These are phyloP conservation scores for Globisporangium echinulatum DNA, from an alignment of 352 stramenopile species.

Conservation along the genomic window DNA sequence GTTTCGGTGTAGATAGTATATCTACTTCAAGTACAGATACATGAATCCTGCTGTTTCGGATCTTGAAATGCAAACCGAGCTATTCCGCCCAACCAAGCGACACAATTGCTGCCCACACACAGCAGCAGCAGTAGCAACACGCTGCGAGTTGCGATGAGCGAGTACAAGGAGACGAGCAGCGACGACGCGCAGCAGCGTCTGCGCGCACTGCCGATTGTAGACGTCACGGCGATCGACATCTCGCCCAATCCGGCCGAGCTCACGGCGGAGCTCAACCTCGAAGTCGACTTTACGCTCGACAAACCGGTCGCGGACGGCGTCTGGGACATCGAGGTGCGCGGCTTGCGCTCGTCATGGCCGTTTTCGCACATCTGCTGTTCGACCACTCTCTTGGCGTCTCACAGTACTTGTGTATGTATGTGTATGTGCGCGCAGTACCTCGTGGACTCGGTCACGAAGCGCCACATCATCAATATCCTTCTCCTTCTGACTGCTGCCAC, in stretches of 20 bases:
- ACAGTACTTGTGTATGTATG: neutral
- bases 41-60: neutral
- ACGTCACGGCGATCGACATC: conserved; percentile 72
- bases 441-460: conserved; percentile 77
- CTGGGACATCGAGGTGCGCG: conserved; percentile 71
- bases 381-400: neutral
- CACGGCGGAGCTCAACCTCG: conserved; percentile 68
- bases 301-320: conserved; percentile 51
- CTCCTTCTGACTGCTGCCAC: conserved; percentile 4
- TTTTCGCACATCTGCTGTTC: too few relatives aligned
- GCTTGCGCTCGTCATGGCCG: neutral
- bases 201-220: conserved; percentile 39
- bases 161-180: conserved; percentile 39
- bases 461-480: conserved; percentile 87
- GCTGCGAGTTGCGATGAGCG: conserved; percentile 37
- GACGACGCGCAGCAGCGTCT: conserved; percentile 39
- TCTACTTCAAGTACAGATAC: neutral
- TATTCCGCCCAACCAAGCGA: neutral
- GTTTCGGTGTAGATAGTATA: neutral
- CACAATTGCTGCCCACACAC: neutral
- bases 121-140: conserved; percentile 1
- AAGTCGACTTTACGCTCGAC: conserved; percentile 75
- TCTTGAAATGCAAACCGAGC: neutral
- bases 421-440: conserved; percentile 45
- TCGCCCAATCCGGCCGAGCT: conserved; percentile 77